Conservation (phyloP, 345 rosid species). For the Camelina laxa region DNA sequence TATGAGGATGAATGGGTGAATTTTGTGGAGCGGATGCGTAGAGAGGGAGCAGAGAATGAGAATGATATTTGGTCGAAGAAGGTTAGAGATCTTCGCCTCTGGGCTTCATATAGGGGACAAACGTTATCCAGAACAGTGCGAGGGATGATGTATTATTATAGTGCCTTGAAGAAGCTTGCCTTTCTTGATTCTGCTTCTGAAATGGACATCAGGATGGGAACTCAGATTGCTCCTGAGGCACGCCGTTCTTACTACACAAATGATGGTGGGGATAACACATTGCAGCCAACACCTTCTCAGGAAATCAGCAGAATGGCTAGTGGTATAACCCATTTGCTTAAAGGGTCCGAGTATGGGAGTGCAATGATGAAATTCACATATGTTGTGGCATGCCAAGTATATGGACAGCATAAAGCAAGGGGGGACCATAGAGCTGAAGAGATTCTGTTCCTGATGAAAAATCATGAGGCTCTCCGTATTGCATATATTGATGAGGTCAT, state of each 20-base stretch:
- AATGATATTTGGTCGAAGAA: conserved; percentile 69
- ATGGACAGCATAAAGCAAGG: conserved; percentile 88
- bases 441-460: conserved; percentile 78
- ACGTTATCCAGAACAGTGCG: conserved; percentile 90
- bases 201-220: conserved; percentile 71
- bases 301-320: conserved; percentile 70
- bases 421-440: conserved; percentile 92
- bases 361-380: conserved; percentile 95
- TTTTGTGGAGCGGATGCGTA: conserved; percentile 80
- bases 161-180: conserved; percentile 85
- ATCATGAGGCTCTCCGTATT: conserved; percentile 91
- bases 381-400: conserved; percentile 96
- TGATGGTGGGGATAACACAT: conserved; percentile 43
- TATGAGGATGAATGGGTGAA: conserved; percentile 91
- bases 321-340: conserved; percentile 62
- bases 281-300: conserved; percentile 50
- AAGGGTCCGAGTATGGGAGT: conserved; percentile 87
- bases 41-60: conserved; percentile 77
- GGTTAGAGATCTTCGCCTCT: conserved; percentile 80
- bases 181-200: conserved; percentile 91
- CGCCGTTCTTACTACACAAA: conserved; percentile 40
- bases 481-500: conserved; percentile 90
- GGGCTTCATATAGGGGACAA: conserved; percentile 98
- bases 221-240: conserved; percentile 45
- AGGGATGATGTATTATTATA: conserved; percentile 89